These are phyloP conservation scores for Calonectria ilicicola DNA, from an alignment of 2,329 filamentous ascomycete species.

Conservation along the genomic window DNA sequence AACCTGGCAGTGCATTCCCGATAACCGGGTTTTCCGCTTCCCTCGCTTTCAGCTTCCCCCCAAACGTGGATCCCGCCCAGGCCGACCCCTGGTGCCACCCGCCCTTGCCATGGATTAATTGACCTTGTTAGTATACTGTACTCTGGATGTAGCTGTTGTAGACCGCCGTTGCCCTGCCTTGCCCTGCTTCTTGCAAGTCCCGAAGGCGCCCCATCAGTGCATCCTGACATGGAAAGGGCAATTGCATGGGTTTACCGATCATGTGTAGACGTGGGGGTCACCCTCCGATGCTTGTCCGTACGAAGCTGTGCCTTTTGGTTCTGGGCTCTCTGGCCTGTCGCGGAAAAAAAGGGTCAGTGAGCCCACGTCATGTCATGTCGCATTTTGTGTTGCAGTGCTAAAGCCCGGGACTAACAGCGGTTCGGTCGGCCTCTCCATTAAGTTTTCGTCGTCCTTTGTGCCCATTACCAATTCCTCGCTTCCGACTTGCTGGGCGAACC, in stretches of 20 bases:
- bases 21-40: neutral
- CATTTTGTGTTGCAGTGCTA: constrained; percentile 1
- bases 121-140: neutral
- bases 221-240: neutral
- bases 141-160: neutral
- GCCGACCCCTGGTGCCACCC: neutral
- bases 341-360: neutral
- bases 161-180: neutral
- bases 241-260: constrained; percentile 7
- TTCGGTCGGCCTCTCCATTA: neutral
- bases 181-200: neutral
- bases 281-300: neutral
- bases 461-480: constrained; percentile 8
- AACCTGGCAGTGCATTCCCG: neutral
- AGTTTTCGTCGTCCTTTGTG: neutral
- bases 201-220: neutral
- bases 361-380: constrained; percentile 3
- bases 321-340: neutral
- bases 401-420: neutral
- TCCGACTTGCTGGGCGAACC: constrained; percentile 7
- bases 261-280: neutral
- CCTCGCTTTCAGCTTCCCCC: neutral
- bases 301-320: neutral
- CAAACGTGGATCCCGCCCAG: neutral
- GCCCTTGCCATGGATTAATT: neutral